Evolutionary conservation across 768 basidiomycete genomes (phyloP), one percentile per base, ranked within the genome.

Genomic region (Suillus spraguei): DNA sequence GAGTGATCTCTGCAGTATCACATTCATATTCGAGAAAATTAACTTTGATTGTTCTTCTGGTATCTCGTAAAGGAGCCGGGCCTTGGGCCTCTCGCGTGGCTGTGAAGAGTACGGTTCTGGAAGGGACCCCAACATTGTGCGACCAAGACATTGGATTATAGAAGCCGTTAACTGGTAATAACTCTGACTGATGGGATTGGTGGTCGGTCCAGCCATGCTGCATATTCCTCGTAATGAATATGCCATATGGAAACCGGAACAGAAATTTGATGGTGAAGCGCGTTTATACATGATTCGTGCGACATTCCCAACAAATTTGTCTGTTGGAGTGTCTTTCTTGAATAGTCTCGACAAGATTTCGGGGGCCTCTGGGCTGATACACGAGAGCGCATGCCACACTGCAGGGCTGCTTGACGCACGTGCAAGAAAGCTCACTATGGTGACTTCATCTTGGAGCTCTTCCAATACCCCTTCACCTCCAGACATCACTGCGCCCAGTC

Each of bases 241-340:
- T 33, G 50, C 46, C 33, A 35, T 41, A n/a, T 17, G 54, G 20
- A 20, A 22, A 20, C 16, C 44, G 5, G 33, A 63, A 54, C 42
- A 28, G 59, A 35, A 22, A 41, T 0, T 5, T 46, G 42, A 22
- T 14, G 5, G 13, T 2, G 9, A 60, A 17, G 13, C 9, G 38
- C 76, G 67, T 58, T 78, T 66, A 47, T 76, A 65, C 33, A 69
- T 69, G 54, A 76, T 64, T 28, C 70, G 70, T 35, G 78, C 74
- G 69, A 75, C 75, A 66, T 75, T 62, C 52, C 76, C 65, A 61
- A 72, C 5, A 28, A 1, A 11, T 28, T 0, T 3, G 28, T 58
- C 55, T 11, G 24, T 10, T 10, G 9, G 10, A 2, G 55, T 58
- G 38, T 17, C 38, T 20, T 39, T 11, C 55, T 58, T 39, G 55